Conservation (phyloP, 2,329 filamentous ascomycete genomes). For the Phoma herbarum region DNA sequence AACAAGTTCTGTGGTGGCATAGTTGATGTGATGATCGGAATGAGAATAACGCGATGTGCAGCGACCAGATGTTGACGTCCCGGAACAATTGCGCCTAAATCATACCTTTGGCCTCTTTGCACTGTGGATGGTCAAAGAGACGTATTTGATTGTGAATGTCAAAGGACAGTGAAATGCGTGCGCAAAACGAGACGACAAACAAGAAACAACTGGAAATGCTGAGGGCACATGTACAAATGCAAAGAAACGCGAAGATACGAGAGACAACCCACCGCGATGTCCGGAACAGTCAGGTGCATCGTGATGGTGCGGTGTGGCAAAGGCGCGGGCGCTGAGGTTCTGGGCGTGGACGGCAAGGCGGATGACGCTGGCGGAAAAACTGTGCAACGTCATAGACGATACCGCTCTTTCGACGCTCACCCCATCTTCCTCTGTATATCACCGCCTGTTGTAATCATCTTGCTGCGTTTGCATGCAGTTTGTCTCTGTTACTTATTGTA, state of each 20-base stretch:
- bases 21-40: not conserved
- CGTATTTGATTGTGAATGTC: not conserved
- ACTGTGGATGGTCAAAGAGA: not conserved
- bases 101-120: not conserved
- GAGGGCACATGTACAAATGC: not conserved
- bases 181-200: not conserved
- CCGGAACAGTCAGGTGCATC: not conserved
- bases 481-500: not conserved
- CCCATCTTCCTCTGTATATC: slow-evolving; percentile 11
- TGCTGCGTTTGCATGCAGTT: not conserved
- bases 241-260: not conserved
- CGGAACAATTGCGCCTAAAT: not conserved
- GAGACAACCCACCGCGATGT: not conserved
- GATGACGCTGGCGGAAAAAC: slow-evolving; percentile 9
- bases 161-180: not conserved
- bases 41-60: not conserved
- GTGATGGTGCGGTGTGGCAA: slow-evolving; percentile 8
- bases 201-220: not conserved
- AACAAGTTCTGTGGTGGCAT: not conserved
- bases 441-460: not conserved
- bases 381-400: slow-evolving; percentile 4
- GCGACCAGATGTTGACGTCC: not conserved
- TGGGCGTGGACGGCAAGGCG: slow-evolving; percentile 5
- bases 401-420: slow-evolving; percentile 14
- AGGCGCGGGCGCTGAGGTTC: slow-evolving; percentile 1